These are phyloP conservation scores for Oemleria cerasiformis DNA, from an alignment of 306 rosid genomes.

Conservation along the genomic window DNA sequence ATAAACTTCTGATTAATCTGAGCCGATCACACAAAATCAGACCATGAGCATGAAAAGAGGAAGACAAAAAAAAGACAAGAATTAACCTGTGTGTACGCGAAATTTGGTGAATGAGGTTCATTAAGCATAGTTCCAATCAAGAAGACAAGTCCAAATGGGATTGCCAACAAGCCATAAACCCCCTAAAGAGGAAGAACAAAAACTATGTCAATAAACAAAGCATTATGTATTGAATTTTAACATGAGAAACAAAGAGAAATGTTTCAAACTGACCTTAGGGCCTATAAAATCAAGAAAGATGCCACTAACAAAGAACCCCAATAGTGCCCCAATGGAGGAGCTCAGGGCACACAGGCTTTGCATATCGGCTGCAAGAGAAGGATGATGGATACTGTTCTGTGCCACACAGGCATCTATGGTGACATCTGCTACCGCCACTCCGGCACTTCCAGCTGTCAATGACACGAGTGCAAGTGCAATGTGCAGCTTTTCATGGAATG, in stretches of 20 bases:
- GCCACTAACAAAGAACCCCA: conserved; percentile 85
- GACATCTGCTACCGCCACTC: conserved; percentile 88
- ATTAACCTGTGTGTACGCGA: conserved; percentile 57
- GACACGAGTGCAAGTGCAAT: conserved; percentile 65
- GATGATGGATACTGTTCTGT: conserved; percentile 77
- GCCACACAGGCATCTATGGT: conserved; percentile 98
- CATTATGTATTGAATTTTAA: not conserved
- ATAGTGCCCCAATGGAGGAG: conserved; percentile 70
- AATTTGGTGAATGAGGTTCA: conserved; percentile 59
- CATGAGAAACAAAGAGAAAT: conserved; percentile 14
- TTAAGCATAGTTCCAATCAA: conserved; percentile 61
- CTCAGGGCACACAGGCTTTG: conserved; percentile 95
- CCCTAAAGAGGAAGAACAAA: conserved; percentile 51
- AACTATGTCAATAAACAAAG: conserved; percentile 4
- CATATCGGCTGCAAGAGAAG: conserved; percentile 80
- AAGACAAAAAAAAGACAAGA: not conserved
- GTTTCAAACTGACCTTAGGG: conserved; percentile 61
- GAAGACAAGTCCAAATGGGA: conserved; percentile 75
- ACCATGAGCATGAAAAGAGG: conserved; percentile 8
- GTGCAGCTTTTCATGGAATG: conserved; percentile 64
- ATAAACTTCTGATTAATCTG: conserved; percentile 75
- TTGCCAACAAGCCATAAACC: conserved; percentile 76
- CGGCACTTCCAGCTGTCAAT: conserved; percentile 77
- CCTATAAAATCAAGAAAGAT: conserved; percentile 84
- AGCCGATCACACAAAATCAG: conserved; percentile 29